Percentiles rank a stretch among this genome's conserved stretches.
These are phyloP conservation scores for Epithele typhae DNA, from an alignment of 768 basidiomycete genomes.

Conservation along the genomic window DNA sequence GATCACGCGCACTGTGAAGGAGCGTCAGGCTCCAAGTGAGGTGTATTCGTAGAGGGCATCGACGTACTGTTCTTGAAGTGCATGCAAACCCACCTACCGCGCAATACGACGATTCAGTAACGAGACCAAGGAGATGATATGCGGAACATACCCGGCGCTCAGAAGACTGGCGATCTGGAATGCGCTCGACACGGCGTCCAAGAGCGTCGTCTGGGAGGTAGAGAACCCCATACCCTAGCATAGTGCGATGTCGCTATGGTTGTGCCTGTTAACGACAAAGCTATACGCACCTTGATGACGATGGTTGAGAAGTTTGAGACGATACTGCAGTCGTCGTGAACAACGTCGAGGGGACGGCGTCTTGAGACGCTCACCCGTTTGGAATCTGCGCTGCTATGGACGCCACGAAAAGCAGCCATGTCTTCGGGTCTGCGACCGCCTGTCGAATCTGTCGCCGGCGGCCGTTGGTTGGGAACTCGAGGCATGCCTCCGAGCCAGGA, in stretches of 20 bases:
- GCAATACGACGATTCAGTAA: not conserved
- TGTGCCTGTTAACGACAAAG: no score
- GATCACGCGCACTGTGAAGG: constrained; percentile 6
- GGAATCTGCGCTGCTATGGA: constrained; percentile 33
- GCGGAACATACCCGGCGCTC: constrained; percentile 10
- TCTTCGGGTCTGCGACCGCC: constrained; percentile 29
- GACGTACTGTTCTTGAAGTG: constrained; percentile 16
- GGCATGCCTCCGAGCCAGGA: no score
- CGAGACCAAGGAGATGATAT: not conserved
- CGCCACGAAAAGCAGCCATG: constrained; percentile 30
- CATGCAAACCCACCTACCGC: constrained; percentile 12
- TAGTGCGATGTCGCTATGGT: not conserved
- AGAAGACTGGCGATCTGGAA: constrained; percentile 14
- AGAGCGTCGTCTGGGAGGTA: constrained; percentile 15
- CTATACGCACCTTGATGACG: constrained; percentile 23
- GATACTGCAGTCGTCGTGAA: constrained; percentile 1
- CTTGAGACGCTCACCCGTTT: constrained; percentile 14
- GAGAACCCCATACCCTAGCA: constrained; percentile 16
- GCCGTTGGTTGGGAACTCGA: constrained; percentile 1
- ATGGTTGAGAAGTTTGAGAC: constrained; percentile 20
- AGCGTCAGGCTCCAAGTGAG: not conserved
- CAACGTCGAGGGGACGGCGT: not conserved
- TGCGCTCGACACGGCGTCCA: constrained; percentile 13
- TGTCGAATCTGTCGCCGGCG: constrained; percentile 7
- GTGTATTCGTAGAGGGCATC: not conserved